Percentiles rank a stretch among this genome's conserved stretches.
Conservation (phyloP, 2,329 filamentous ascomycete genomes). For the Exophiala sideris region DNA sequence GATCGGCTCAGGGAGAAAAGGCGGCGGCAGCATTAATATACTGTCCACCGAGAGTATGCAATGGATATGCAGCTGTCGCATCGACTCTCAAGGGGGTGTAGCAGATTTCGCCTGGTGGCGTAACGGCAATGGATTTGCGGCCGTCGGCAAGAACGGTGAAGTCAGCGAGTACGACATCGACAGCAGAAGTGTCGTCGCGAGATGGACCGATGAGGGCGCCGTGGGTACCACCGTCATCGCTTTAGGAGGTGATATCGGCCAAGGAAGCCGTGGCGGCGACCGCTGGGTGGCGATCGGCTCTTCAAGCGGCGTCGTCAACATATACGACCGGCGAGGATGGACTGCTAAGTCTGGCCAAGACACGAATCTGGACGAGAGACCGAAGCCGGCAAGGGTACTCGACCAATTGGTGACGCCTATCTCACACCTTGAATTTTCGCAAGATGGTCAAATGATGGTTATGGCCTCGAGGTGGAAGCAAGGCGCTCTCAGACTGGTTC, state of each 20-base stretch:
- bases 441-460: conserved; percentile 83
- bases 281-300: conserved; percentile 87
- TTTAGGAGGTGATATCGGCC: conserved; percentile 57
- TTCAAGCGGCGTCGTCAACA: conserved; percentile 81
- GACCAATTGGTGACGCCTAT: conserved; percentile 86
- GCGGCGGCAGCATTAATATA: conserved; percentile 83
- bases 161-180: conserved; percentile 82
- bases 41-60: conserved; percentile 76
- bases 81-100: conserved; percentile 79
- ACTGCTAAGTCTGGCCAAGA: conserved; percentile 22
- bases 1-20: conserved; percentile 74
- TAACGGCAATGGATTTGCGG: conserved; percentile 74
- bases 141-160: conserved; percentile 82
- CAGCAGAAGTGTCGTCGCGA: conserved; percentile 65
- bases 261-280: conserved; percentile 62
- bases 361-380: conserved; percentile 49
- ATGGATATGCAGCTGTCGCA: conserved; percentile 77
- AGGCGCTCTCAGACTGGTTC: conserved; percentile 81
- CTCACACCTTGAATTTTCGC: conserved; percentile 74
- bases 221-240: conserved; percentile 79
- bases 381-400: conserved; percentile 70
- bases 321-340: conserved; percentile 71
- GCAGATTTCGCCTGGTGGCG: conserved; percentile 94
- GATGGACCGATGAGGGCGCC: conserved; percentile 89
- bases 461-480: conserved; percentile 85